phyloP scores from a whole-genome alignment of 106 monocot genomes.

The Posidonia australis region DNA sequence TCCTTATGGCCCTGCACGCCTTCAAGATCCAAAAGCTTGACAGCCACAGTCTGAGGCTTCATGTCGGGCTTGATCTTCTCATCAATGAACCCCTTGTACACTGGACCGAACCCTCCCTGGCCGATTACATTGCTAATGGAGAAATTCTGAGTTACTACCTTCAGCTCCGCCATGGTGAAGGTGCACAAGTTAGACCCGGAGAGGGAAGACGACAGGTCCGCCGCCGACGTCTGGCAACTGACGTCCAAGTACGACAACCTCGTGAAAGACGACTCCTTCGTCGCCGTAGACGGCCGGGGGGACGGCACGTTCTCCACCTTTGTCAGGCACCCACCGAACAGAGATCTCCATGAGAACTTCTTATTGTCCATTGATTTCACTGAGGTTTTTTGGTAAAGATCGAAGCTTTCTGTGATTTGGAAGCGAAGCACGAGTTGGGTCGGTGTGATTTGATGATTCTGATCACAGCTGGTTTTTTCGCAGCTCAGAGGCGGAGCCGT shows the following conservation, averaged over 20 bases:
- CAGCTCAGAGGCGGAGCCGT: too few species aligned
- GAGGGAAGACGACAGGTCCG: constrained; percentile 66
- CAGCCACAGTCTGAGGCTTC: constrained; percentile 48
- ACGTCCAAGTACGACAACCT: constrained; percentile 52
- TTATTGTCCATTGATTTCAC: constrained; percentile 6
- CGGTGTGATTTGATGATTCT: neutral
- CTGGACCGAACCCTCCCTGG: constrained; percentile 73
- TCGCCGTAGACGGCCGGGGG: constrained; percentile 1
- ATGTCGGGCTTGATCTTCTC: constrained; percentile 50
- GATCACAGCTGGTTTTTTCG: too few species aligned
- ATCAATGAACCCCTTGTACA: constrained; percentile 57
- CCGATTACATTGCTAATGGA: constrained; percentile 44
- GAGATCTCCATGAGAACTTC: neutral
- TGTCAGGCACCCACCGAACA: neutral
- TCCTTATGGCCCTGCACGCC: constrained; percentile 73
- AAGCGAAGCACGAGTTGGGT: neutral
- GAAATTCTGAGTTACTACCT: constrained; percentile 41
- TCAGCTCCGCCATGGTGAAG: constrained; percentile 52
- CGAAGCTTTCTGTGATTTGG: neutral
- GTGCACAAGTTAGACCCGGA: constrained; percentile 39
- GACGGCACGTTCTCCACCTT: constrained; percentile 1
- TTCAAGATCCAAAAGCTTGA: constrained; percentile 56
- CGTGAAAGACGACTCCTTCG: constrained; percentile 13
- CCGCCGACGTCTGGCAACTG: constrained; percentile 30
- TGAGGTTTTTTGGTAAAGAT: too few species aligned